phyloP scores from a whole-genome alignment of 345 rosid species.

The Hirschfeldia incana region DNA sequence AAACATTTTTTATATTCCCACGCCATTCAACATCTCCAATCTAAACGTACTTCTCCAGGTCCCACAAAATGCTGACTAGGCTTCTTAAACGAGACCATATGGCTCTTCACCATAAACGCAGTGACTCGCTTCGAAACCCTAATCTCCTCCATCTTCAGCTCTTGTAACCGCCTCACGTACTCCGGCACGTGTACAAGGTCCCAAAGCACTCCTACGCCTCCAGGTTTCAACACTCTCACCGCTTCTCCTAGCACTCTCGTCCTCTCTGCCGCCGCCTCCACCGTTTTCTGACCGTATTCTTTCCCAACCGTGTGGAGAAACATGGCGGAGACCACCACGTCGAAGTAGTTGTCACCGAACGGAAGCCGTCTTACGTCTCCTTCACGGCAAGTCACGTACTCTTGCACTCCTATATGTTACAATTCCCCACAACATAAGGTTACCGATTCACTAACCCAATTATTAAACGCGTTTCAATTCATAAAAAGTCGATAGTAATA shows the following conservation, averaged over 20 bases:
- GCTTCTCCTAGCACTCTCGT: slow-evolving; percentile 79
- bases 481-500: not conserved
- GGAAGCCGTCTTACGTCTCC: slow-evolving; percentile 87
- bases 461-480: not conserved
- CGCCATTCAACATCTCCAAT: slow-evolving; percentile 58
- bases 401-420: slow-evolving; percentile 67
- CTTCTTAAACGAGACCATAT: slow-evolving; percentile 79
- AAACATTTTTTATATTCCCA: not conserved
- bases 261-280: slow-evolving; percentile 91
- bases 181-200: slow-evolving; percentile 83
- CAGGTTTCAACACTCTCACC: slow-evolving; percentile 86
- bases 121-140: slow-evolving; percentile 80
- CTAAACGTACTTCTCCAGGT: slow-evolving; percentile 64
- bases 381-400: slow-evolving; percentile 91
- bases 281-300: slow-evolving; percentile 81
- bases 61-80: slow-evolving; percentile 68
- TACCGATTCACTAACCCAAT: not conserved
- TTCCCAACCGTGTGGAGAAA: slow-evolving; percentile 83
- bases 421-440: not conserved
- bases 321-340: slow-evolving; percentile 88
- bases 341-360: slow-evolving; percentile 79
- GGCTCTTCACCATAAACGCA: slow-evolving; percentile 93
- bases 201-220: slow-evolving; percentile 83
- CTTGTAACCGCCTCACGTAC: slow-evolving; percentile 74
- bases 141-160: slow-evolving; percentile 86